phyloP scores from a whole-genome alignment of 2,329 filamentous ascomycete species.

The Aspergillus pseudoterreus region DNA sequence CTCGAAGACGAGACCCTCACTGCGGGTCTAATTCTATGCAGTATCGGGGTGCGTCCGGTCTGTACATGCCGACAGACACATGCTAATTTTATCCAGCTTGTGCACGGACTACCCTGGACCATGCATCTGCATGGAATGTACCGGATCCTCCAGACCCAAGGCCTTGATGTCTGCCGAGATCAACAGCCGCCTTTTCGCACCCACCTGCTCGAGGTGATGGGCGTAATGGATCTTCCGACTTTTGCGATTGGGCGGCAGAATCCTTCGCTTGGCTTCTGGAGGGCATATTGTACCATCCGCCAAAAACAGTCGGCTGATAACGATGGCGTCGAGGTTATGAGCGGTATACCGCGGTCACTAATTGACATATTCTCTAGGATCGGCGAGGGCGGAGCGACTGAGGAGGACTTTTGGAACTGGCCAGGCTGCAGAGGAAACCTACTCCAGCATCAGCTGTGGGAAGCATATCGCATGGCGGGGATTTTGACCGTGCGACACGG shows the following conservation, averaged over 20 bases:
- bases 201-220: conserved; percentile 30
- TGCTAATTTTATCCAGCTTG: conserved; percentile 13
- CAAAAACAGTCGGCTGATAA: neutral
- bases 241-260: conserved; percentile 24
- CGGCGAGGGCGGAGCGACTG: conserved; percentile 18
- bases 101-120: conserved; percentile 29
- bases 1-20: conserved; percentile 27
- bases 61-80: neutral
- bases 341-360: conserved; percentile 25
- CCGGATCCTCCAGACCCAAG: conserved; percentile 23
- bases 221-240: conserved; percentile 27
- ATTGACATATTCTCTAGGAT: conserved; percentile 26
- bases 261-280: conserved; percentile 25
- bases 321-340: conserved; percentile 23
- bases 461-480: conserved; percentile 25
- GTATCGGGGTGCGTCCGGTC: conserved; percentile 24
- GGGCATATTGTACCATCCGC: conserved; percentile 19
- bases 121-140: conserved; percentile 32
- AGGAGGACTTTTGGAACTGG: conserved; percentile 29
- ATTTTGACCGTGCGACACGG: conserved; percentile 20
- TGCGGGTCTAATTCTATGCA: conserved; percentile 29
- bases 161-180: conserved; percentile 1
- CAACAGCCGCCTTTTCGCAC: conserved; percentile 14
- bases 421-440: conserved; percentile 22
- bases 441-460: conserved; percentile 27